Evolutionary conservation across 805 yeast species (phyloP).

Genomic region (Vanderwaltozyma tropicalis): DNA sequence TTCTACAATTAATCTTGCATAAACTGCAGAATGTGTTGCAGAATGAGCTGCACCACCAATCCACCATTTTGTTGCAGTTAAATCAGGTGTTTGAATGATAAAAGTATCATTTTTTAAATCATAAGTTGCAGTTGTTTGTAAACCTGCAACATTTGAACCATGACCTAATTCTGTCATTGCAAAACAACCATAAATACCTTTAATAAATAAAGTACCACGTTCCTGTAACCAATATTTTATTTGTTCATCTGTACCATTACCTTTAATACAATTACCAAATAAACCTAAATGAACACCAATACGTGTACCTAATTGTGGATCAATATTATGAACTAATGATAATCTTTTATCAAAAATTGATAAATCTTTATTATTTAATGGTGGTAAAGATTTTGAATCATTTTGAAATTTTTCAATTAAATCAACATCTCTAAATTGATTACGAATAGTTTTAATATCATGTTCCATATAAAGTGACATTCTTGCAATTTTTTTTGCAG

Average conservation of each 20-base stretch:
- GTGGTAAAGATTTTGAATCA: conserved; percentile 7
- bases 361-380: conserved; percentile 18
- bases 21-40: conserved; percentile 77
- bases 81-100: conserved; percentile 72
- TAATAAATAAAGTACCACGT: conserved; percentile 50
- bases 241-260: conserved; percentile 82
- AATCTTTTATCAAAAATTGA: conserved; percentile 46
- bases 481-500: conserved; percentile 52
- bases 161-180: conserved; percentile 91
- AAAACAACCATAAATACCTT: conserved; percentile 74
- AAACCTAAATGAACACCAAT: conserved; percentile 82
- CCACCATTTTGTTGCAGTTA: conserved; percentile 98
- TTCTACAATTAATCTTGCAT: conserved; percentile 71
- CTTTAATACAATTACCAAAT: conserved; percentile 70
- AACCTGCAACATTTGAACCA: conserved; percentile 88
- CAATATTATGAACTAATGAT: conserved; percentile 51
- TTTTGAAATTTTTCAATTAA: conserved; percentile 19
- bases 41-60: conserved; percentile 97
- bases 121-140: conserved; percentile 86
- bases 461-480: conserved; percentile 49
- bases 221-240: conserved; percentile 70
- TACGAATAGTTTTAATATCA: conserved; percentile 23
- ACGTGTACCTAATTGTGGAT: conserved; percentile 74
- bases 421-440: conserved; percentile 16
- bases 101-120: conserved; percentile 57